A percentile compares a stretch with the other conserved stretches of the same genome.
phyloP scores from a whole-genome alignment of 1,139 yeast genomes.

The Saccharomyces hybrid region DNA sequence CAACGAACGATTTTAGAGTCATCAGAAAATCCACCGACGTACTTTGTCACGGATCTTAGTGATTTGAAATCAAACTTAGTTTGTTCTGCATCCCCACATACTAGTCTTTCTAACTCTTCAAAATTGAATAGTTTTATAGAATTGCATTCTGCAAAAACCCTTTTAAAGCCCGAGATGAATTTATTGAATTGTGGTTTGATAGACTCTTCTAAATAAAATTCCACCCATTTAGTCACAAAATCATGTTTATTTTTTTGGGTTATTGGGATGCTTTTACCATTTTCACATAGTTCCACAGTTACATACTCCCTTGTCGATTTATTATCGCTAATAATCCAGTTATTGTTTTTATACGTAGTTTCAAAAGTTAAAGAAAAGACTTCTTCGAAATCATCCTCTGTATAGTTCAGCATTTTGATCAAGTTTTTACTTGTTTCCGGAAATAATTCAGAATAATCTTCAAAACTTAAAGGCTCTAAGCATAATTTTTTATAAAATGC shows the following conservation, averaged over 20 bases:
- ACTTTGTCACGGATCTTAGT: conserved; percentile 63
- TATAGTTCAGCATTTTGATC: conserved; percentile 43
- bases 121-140: conserved; percentile 72
- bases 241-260: conserved; percentile 46
- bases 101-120: conserved; percentile 67
- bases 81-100: conserved; percentile 65
- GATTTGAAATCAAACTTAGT: conserved; percentile 55
- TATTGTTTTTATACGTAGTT: conserved; percentile 36
- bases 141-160: conserved; percentile 66
- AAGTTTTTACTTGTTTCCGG: conserved; percentile 62
- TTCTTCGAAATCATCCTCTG: conserved; percentile 39
- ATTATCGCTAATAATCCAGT: conserved; percentile 27
- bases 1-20: conserved; percentile 45
- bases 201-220: conserved; percentile 51
- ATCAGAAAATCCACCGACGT: conserved; percentile 49
- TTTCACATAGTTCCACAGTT: conserved; percentile 44
- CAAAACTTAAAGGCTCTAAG: conserved; percentile 45
- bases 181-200: conserved; percentile 46
- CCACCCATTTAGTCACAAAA: conserved; percentile 56
- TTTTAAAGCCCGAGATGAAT: conserved; percentile 62
- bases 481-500: conserved; percentile 70
- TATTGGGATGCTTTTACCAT: conserved; percentile 51
- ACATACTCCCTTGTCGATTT: conserved; percentile 19
- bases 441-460: conserved; percentile 58
- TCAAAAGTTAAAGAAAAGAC: conserved; percentile 44